Evolutionary conservation across 1,139 yeast genomes (phyloP).

Genomic region (Yamadazyma diddensiae): DNA sequence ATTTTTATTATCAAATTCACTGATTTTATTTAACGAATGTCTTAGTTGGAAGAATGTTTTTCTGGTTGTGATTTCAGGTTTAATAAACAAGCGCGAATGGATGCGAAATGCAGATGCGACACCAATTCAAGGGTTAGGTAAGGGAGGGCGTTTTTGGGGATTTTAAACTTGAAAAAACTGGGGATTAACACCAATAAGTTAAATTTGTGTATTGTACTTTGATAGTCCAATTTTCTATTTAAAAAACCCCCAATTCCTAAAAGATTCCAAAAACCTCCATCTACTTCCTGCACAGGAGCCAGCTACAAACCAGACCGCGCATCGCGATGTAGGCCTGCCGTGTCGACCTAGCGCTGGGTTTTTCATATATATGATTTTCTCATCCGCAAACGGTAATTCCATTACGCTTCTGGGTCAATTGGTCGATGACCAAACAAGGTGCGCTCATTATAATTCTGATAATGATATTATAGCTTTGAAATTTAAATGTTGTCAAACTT

Average conservation of each 20-base stretch:
- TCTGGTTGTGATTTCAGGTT: too few species aligned
- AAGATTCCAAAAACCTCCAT: neutral
- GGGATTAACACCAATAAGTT: too few species aligned
- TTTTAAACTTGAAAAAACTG: too few species aligned
- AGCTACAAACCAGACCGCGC: neutral
- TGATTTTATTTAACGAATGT: too few species aligned
- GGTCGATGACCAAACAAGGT: conserved; percentile 35
- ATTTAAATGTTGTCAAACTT: conserved; percentile 37
- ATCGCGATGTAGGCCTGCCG: neutral
- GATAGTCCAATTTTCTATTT: too few species aligned
- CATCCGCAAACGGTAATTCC: conserved; percentile 5
- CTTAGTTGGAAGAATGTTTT: too few species aligned
- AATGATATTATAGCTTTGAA: conserved; percentile 43
- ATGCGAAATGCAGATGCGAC: too few species aligned
- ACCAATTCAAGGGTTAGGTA: too few species aligned
- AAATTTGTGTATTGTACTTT: too few species aligned
- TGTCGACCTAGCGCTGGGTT: neutral
- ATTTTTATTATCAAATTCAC: too few species aligned
- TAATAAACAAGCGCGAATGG: too few species aligned
- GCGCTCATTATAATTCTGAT: conserved; percentile 34
- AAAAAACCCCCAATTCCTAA: neutral
- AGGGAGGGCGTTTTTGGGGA: too few species aligned
- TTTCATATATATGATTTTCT: neutral
- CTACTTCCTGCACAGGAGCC: neutral
- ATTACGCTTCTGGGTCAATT: conserved; percentile 9